Evolutionary conservation across 1,284 basidiomycete genomes (phyloP), one percentile per base, ranked within the genome.

Genomic region (Taiwanofungus camphoratus): DNA sequence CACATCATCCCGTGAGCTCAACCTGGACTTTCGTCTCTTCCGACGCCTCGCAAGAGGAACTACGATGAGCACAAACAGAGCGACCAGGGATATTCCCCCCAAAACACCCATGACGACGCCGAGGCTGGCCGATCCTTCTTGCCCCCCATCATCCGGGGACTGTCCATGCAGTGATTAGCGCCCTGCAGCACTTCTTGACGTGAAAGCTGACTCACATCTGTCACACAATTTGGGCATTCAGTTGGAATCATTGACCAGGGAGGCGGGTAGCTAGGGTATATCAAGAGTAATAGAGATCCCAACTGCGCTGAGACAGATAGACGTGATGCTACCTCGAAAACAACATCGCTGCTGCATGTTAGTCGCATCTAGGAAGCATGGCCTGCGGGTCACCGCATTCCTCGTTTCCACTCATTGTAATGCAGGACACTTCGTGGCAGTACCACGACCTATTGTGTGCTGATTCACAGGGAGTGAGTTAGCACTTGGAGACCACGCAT

Each of bases 21-120:
- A 18, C 20, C 39, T 18, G 26, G 13, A 13, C 19, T 22, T 19
- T 19, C 44, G 42, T 36, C 39, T 29, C 31, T 44, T 33, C n/a
- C 52, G 43, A 4, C 50, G 46, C 18, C 56, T 55, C 18, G 46
- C 49, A 37, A 52, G 49, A 15, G 54, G 56, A 18, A 58, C 60
- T 33, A 45, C 41, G 23, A 58, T 34, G 16, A 48, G 43, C 22
- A 56, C 55, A 29, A 56, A 22, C 23, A 59, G 18, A 5, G 46
- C 49, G 33, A 53, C 53, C 42, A 56, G 44, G 4, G 54, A 47
- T 49, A 58, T 43, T 15, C 49, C 56, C 35, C 59, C 54, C 29
- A 61, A 36, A 24, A 58, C 55, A 46, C 55, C 56, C 31, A 55
- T 31, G 32, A 57, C 52, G 38, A 59, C 57, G 32, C 44, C 49